Percentiles rank a stretch among this genome's conserved stretches.
Evolutionary conservation across 176 grass and related monocot genomes (phyloP).

Genomic region (Aegilops speltoides): DNA sequence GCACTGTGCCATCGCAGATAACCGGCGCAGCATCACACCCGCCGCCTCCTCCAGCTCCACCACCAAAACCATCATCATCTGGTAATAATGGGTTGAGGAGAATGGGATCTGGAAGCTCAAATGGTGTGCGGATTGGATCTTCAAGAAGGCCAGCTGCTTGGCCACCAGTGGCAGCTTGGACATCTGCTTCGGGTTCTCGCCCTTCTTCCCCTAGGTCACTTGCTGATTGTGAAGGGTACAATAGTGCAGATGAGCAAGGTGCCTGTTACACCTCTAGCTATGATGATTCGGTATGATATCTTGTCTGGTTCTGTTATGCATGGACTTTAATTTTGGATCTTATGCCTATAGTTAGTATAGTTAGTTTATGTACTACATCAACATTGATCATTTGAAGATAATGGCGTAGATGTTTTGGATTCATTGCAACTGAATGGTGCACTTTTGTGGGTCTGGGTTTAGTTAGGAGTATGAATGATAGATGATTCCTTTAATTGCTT

Average conservation of each 20-base stretch:
- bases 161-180: slow-evolving; percentile 52
- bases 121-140: slow-evolving; percentile 61
- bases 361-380: not conserved
- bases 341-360: not conserved
- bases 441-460: not conserved
- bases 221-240: slow-evolving; percentile 90
- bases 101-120: slow-evolving; percentile 58
- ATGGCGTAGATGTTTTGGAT: not conserved
- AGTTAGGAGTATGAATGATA: slow-evolving; percentile 6
- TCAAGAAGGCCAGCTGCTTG: slow-evolving; percentile 80
- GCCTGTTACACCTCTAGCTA: slow-evolving; percentile 66
- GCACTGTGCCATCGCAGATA: slow-evolving; percentile 48
- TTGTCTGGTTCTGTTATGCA: slow-evolving; percentile 26
- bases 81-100: slow-evolving; percentile 56
- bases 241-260: slow-evolving; percentile 94
- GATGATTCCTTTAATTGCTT: slow-evolving; percentile 8
- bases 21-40: slow-evolving; percentile 47
- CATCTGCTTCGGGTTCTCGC: slow-evolving; percentile 73
- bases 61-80: slow-evolving; percentile 58
- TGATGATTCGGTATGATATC: slow-evolving; percentile 79
- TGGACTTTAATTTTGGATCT: slow-evolving; percentile 6
- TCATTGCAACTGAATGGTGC: not conserved
- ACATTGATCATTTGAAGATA: slow-evolving; percentile 13
- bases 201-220: slow-evolving; percentile 92
- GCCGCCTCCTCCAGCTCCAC: slow-evolving; percentile 76